These are phyloP conservation scores for Phlebiopsis flavidoalba DNA, from an alignment of 768 basidiomycete species.

Conservation along the genomic window DNA sequence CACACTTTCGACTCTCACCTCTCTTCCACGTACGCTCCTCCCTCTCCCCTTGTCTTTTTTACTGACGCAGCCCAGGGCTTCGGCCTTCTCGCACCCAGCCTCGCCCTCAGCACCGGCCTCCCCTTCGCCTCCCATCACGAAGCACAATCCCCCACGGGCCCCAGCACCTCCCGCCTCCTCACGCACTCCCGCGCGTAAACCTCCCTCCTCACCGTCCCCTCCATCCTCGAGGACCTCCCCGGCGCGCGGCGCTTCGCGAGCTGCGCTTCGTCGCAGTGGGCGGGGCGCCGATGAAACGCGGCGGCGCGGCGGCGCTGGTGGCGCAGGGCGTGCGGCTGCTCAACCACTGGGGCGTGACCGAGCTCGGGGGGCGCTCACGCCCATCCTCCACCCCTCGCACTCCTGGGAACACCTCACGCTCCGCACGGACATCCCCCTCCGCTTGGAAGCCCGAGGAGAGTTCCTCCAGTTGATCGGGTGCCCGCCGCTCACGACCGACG, in stretches of 20 bases:
- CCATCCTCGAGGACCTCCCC: conserved; percentile 34
- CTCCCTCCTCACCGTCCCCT: conserved; percentile 34
- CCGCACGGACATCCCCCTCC: conserved; percentile 28
- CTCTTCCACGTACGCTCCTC: conserved; percentile 26
- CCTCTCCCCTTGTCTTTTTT: too few species aligned
- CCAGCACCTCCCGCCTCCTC: conserved; percentile 22
- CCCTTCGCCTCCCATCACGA: conserved; percentile 33
- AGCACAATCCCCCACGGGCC: conserved; percentile 32
- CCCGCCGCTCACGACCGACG: conserved; percentile 30
- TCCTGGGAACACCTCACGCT: conserved; percentile 35
- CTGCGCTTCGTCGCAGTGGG: conserved; percentile 33
- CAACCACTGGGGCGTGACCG: conserved; percentile 38
- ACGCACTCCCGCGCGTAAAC: conserved; percentile 21
- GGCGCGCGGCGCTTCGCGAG: too few species aligned
- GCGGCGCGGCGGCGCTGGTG: conserved; percentile 25
- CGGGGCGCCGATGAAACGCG: conserved; percentile 36
- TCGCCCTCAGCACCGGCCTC: conserved; percentile 34
- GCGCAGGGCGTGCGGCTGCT: conserved; percentile 28
- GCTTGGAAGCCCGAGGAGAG: conserved; percentile 23
- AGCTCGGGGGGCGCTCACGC: conserved; percentile 32
- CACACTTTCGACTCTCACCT: conserved; percentile 34
- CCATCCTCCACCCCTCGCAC: conserved; percentile 25
- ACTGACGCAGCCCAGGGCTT: conserved; percentile 21
- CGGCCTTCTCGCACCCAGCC: conserved; percentile 30
- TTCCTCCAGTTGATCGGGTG: conserved; percentile 27